phyloP scores from a whole-genome alignment of 2,329 filamentous ascomycete species.

The Fusarium zealandicum region DNA sequence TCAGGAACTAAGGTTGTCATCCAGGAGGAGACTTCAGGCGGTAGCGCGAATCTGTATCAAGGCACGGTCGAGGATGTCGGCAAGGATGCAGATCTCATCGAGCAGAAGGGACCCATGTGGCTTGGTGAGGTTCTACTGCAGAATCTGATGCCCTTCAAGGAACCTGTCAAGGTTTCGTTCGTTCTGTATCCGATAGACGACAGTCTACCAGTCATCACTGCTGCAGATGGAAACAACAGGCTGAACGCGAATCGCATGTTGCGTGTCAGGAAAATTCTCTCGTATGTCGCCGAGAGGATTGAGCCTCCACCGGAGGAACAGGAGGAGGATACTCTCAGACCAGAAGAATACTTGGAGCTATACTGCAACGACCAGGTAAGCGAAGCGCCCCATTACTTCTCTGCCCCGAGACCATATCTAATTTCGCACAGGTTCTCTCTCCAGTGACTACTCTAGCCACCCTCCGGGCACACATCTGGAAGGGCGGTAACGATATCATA shows the following conservation, averaged over 20 bases:
- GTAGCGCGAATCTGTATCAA: slow-evolving; percentile 85
- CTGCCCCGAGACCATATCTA: slow-evolving; percentile 1
- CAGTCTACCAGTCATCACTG: slow-evolving; percentile 73
- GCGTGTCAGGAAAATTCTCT: slow-evolving; percentile 90
- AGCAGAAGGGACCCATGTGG: slow-evolving; percentile 90
- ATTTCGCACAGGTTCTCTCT: slow-evolving; percentile 64
- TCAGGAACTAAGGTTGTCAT: slow-evolving; percentile 71
- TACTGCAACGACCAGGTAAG: slow-evolving; percentile 92
- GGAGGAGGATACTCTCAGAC: slow-evolving; percentile 68
- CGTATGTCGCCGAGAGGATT: slow-evolving; percentile 91
- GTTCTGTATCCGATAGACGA: slow-evolving; percentile 80
- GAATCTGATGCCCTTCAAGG: slow-evolving; percentile 84
- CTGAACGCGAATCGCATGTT: slow-evolving; percentile 98
- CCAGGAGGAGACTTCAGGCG: slow-evolving; percentile 71
- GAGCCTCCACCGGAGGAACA: slow-evolving; percentile 71
- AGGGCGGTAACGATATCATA: slow-evolving; percentile 90
- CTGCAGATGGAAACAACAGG: slow-evolving; percentile 82
- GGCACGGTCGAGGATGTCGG: slow-evolving; percentile 83
- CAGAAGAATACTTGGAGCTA: slow-evolving; percentile 93
- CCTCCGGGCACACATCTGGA: slow-evolving; percentile 90
- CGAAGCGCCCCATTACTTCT: slow-evolving; percentile 17
- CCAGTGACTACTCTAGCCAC: slow-evolving; percentile 93
- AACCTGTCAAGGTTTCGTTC: slow-evolving; percentile 96
- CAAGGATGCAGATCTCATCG: slow-evolving; percentile 80
- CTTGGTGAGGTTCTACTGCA: slow-evolving; percentile 85